Percentiles rank a stretch among this genome's conserved stretches.
phyloP scores from a whole-genome alignment of 805 yeast species.

The Schwanniomyces vanrijiae region DNA sequence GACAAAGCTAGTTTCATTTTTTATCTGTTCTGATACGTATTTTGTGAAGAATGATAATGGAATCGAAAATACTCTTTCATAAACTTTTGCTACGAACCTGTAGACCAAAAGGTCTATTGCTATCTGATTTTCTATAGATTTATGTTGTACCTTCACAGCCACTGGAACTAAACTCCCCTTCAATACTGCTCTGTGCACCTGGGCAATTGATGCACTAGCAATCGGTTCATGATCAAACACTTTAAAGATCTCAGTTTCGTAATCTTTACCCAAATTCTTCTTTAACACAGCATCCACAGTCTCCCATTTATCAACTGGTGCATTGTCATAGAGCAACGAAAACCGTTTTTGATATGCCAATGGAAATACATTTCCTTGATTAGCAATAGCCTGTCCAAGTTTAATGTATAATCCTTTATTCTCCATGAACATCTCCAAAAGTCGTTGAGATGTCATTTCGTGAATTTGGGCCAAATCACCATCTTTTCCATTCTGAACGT shows the following conservation, averaged over 20 bases:
- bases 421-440: slow-evolving; percentile 25
- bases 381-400: slow-evolving; percentile 77
- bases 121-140: slow-evolving; percentile 60
- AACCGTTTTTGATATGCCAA: slow-evolving; percentile 60
- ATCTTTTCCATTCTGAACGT: slow-evolving; percentile 46
- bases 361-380: slow-evolving; percentile 71
- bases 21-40: slow-evolving; percentile 57
- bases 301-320: slow-evolving; percentile 60
- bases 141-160: slow-evolving; percentile 68
- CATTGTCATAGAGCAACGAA: slow-evolving; percentile 61
- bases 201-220: slow-evolving; percentile 78
- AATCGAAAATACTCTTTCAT: slow-evolving; percentile 59
- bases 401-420: slow-evolving; percentile 63
- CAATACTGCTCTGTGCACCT: slow-evolving; percentile 58
- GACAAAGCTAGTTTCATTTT: slow-evolving; percentile 61
- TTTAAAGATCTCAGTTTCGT: slow-evolving; percentile 37
- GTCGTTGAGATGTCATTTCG: slow-evolving; percentile 49
- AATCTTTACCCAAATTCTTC: slow-evolving; percentile 42
- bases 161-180: slow-evolving; percentile 46
- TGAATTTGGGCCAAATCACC: slow-evolving; percentile 51
- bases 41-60: slow-evolving; percentile 58
- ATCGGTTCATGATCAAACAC: slow-evolving; percentile 56
- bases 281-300: slow-evolving; percentile 40
- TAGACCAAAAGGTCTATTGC: slow-evolving; percentile 62
- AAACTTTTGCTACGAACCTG: slow-evolving; percentile 48